These are phyloP conservation scores for Darksidea phi DNA, from an alignment of 495 filamentous ascomycete genomes.

Conservation along the genomic window DNA sequence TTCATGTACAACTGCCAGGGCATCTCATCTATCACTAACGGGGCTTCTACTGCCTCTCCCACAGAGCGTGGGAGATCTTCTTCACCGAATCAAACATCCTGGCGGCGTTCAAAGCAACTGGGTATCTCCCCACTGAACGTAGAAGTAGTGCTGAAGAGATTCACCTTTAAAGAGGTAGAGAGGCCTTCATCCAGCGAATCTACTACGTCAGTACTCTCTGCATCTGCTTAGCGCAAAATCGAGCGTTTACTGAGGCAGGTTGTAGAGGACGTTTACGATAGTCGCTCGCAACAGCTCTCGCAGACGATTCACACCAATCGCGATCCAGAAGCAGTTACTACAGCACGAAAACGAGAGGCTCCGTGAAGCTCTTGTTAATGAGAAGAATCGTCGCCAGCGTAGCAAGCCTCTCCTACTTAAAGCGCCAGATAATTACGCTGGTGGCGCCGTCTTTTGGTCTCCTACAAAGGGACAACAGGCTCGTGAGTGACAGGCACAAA, in stretches of 20 bases:
- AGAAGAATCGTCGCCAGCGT: slow-evolving; percentile 10
- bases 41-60: neutral
- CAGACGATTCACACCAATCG: slow-evolving; percentile 2
- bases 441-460: neutral
- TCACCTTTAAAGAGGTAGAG: no score
- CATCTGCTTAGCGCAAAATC: no score
- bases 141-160: no score
- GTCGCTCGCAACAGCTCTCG: neutral
- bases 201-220: no score
- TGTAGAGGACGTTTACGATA: no score
- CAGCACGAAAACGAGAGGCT: slow-evolving; percentile 8
- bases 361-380: neutral
- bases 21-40: neutral
- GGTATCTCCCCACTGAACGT: no score
- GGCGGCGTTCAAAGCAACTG: neutral
- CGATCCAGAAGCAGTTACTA: neutral
- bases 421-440: neutral
- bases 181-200: no score
- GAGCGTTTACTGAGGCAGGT: no score
- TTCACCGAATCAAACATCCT: neutral
- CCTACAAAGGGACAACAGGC: neutral
- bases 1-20: neutral
- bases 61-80: neutral
- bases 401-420: slow-evolving; percentile 4
- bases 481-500: neutral